A percentile compares a stretch with the other conserved stretches of the same genome.
These are phyloP conservation scores for Fusarium sp. DNA, from an alignment of 2,329 filamentous ascomycete species.

Conservation along the genomic window DNA sequence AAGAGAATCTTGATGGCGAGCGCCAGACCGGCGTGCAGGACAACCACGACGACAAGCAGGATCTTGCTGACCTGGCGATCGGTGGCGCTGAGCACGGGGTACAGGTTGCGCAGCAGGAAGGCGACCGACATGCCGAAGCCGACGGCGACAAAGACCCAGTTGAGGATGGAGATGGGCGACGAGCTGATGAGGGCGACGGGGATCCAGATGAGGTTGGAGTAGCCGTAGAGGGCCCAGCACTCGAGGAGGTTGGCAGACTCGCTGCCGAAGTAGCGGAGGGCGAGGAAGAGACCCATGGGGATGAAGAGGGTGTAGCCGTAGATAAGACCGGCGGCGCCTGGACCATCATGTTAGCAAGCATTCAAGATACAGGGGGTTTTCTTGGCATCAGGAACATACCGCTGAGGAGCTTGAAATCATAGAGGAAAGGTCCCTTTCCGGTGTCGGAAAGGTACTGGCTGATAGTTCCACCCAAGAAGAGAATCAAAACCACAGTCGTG, in stretches of 20 bases:
- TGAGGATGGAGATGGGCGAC: constrained; percentile 84
- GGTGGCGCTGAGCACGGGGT: constrained; percentile 89
- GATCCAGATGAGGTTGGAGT: constrained; percentile 97
- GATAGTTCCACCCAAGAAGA: constrained; percentile 95
- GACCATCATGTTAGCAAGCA: constrained; percentile 24
- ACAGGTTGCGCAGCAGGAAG: constrained; percentile 85
- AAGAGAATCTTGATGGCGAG: constrained; percentile 97
- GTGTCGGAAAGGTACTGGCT: constrained; percentile 82
- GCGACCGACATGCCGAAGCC: constrained; percentile 83
- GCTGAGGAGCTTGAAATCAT: constrained; percentile 88
- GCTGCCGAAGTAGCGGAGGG: constrained; percentile 93
- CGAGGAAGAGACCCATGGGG: constrained; percentile 83
- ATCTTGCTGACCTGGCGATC: constrained; percentile 91
- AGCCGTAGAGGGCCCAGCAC: constrained; percentile 95
- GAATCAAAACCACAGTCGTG: constrained; percentile 92
- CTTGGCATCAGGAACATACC: constrained; percentile 58
- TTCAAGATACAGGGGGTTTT: background rate
- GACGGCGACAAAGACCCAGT: constrained; percentile 91
- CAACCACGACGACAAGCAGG: constrained; percentile 81
- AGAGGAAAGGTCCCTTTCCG: constrained; percentile 77
- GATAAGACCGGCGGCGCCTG: constrained; percentile 85
- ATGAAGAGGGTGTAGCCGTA: constrained; percentile 95
- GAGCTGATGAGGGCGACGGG: constrained; percentile 90
- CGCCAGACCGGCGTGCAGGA: constrained; percentile 85
- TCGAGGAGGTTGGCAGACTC: constrained; percentile 92